Conservation (phyloP, 306 rosid genomes). For the Quercus mongolica region DNA sequence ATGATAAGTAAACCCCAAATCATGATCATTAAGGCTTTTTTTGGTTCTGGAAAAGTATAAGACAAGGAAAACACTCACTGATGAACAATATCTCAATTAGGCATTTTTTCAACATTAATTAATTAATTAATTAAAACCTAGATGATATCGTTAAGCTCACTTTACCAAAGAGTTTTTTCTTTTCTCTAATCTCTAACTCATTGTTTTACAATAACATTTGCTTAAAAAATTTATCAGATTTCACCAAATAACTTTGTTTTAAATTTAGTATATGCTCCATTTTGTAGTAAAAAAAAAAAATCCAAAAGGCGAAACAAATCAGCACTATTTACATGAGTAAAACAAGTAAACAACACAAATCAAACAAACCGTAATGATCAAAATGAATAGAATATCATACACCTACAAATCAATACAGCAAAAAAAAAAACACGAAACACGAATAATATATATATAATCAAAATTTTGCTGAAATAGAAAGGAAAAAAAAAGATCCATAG, state of each 20-base stretch:
- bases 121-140: not conserved
- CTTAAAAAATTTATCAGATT: not conserved
- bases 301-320: not conserved
- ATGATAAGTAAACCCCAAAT: not conserved
- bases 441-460: too few species aligned
- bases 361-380: not conserved
- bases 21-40: not conserved
- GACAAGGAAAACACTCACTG: not conserved
- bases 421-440: too few species aligned
- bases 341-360: not conserved
- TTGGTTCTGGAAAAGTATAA: not conserved
- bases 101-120: too few species aligned
- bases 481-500: not conserved
- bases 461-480: not conserved
- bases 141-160: not conserved
- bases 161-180: not conserved
- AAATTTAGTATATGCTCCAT: not conserved
- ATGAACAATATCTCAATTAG: not conserved
- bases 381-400: not conserved
- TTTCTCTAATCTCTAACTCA: not conserved
- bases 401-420: not conserved
- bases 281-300: not conserved
- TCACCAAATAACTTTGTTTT: not conserved
- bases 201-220: too few species aligned
- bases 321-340: not conserved